Conservation (phyloP, 495 filamentous ascomycete species). For the Tuber magnatum region DNA sequence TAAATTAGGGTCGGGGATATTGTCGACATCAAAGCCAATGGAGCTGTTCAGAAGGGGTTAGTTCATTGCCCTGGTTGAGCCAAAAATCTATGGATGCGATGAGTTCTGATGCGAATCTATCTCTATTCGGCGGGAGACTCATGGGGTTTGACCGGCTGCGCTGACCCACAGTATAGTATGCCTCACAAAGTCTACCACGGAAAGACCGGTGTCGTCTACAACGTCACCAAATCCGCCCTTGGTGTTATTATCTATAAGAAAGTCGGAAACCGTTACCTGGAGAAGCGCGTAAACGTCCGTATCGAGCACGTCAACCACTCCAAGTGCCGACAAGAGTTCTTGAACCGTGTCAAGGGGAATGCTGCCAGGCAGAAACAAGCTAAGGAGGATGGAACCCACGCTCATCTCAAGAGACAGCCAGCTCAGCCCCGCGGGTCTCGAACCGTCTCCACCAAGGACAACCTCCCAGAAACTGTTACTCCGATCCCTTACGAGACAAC, state of each 20-base stretch:
- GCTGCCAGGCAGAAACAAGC: conserved; percentile 83
- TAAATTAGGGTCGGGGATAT: conserved; percentile 80
- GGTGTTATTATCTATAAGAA: conserved; percentile 98
- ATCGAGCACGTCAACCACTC: conserved; percentile 94
- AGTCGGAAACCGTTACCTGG: conserved; percentile 94
- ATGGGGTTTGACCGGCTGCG: not conserved
- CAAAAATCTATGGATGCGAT: conserved; percentile 36
- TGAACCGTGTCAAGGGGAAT: conserved; percentile 93
- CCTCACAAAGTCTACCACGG: conserved; percentile 99
- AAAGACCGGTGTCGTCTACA: conserved; percentile 97
- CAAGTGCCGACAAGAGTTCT: conserved; percentile 89
- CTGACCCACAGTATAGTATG: conserved; percentile 57
- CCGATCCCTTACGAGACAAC: conserved; percentile 96
- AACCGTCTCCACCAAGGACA: conserved; percentile 66
- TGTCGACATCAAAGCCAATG: conserved; percentile 93
- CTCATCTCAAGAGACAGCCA: conserved; percentile 88
- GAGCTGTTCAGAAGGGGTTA: conserved; percentile 96
- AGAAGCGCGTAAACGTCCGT: conserved; percentile 98
- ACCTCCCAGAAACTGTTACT: conserved; percentile 80
- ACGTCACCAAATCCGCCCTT: conserved; percentile 90
- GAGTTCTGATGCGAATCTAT: conserved; percentile 24
- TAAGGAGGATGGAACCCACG: conserved; percentile 74
- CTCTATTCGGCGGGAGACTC: not conserved
- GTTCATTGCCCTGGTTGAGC: conserved; percentile 42
- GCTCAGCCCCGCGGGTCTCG: conserved; percentile 68